Evolutionary conservation across 2,329 filamentous ascomycete species (phyloP), one percentile per base, ranked within the genome.

Genomic region (Cladosporium sphaerospermum): DNA sequence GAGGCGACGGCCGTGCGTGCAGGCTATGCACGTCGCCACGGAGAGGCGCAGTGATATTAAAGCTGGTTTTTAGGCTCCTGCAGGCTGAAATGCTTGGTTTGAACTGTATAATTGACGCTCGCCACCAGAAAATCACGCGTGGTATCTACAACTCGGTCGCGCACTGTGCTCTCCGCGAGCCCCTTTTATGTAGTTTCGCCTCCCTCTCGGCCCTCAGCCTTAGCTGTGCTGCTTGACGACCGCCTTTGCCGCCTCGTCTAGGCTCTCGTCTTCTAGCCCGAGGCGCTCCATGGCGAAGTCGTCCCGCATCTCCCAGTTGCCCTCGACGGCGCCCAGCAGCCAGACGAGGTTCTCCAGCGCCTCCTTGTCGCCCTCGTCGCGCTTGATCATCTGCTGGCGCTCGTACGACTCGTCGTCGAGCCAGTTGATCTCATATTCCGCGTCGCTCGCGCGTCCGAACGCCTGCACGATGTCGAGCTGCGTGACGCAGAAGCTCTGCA

Each of bases 401-500:
- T 65, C 57, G 19, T 67, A 61, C 9, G 66, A 61, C 32, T 66
- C 61, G 13, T 68, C 65, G 3, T 66, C 70, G 9, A 67, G 64
- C 11, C 66, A 66, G 3, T 69, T 72, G 2, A 83, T 69, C 0
- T 71, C 69, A 73, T 76, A 84, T 55, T 78, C 77, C 14, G 68
- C 39, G 3, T 28, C 41, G 62, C 2, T 79, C 9, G 74, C 67
- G 53, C 77, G 74, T 66, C 86, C 79, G 2, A 79, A 67, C 0
- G 74, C 63, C 10, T 69, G 65, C 1, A 85, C 62, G 1, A 87
- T 66, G 57, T 85, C 73, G 14, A 79, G 78, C 66, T 85, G 82
- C 1, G 77, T 76, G 0, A 77, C 75, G 31, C 75, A 75, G 59
- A 84, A 80, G 0, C 78, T 82, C 2, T 79, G 75, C 13, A 85